A percentile compares a stretch with the other conserved stretches of the same genome.
These are phyloP conservation scores for Hypsizygus ulmarius DNA, from an alignment of 1,284 basidiomycete genomes.

Conservation along the genomic window DNA sequence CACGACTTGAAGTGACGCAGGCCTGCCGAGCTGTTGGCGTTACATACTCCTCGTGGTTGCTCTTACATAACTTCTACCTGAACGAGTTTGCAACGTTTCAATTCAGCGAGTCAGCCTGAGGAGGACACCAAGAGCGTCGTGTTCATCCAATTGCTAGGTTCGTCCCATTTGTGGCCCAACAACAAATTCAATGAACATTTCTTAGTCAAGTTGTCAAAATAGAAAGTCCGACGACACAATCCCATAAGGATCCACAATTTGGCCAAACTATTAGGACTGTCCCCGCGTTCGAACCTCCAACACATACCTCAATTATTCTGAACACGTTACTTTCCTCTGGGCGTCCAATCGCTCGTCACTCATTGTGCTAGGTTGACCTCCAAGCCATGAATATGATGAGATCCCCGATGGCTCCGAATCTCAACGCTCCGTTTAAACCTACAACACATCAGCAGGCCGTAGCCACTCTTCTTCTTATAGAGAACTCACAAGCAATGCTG, in stretches of 20 bases:
- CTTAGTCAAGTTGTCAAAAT: constrained; percentile 28
- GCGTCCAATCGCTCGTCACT: constrained; percentile 8
- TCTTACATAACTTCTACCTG: constrained; percentile 18
- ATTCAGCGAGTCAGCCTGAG: constrained; percentile 1
- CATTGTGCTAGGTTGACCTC: constrained; percentile 9
- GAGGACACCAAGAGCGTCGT: not conserved
- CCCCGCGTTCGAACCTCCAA: constrained; percentile 14
- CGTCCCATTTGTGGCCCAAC: constrained; percentile 11
- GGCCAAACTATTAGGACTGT: constrained; percentile 16
- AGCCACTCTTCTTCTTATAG: constrained; percentile 54
- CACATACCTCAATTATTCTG: constrained; percentile 14
- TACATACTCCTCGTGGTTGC: constrained; percentile 7
- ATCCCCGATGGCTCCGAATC: constrained; percentile 13
- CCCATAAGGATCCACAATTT: constrained; percentile 38
- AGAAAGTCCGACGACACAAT: constrained; percentile 41
- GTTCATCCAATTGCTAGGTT: constrained; percentile 14
- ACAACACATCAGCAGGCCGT: constrained; percentile 39
- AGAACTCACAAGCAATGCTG: constrained; percentile 54
- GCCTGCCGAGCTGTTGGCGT: constrained; percentile 6
- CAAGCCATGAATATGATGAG: constrained; percentile 11
- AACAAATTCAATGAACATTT: constrained; percentile 11
- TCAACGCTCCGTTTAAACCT: constrained; percentile 33
- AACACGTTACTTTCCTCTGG: constrained; percentile 9
- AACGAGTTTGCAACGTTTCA: constrained; percentile 10
- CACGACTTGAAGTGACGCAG: constrained; percentile 12